Percentiles rank a stretch among this genome's conserved stretches.
Conservation (phyloP, 345 rosid species). For the Sapria himalayana region DNA sequence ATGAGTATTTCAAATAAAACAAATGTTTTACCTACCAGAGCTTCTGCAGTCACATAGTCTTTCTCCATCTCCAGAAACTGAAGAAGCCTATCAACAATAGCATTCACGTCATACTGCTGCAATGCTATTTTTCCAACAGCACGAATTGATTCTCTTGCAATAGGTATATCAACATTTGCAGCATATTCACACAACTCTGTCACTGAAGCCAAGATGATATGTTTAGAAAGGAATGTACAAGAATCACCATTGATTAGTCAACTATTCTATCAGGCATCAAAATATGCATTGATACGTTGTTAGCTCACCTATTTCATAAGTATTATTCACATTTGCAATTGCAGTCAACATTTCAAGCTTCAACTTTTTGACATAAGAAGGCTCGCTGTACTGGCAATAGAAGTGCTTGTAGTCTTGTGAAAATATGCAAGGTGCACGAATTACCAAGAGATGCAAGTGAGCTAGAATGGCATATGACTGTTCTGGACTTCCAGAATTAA, state of each 20-base stretch:
- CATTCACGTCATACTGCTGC: conserved; percentile 98
- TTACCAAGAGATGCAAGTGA: conserved; percentile 90
- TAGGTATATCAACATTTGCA: conserved; percentile 87
- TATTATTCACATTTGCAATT: conserved; percentile 90
- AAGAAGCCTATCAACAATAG: conserved; percentile 98
- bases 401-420: conserved; percentile 85
- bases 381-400: conserved; percentile 95
- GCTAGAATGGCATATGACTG: conserved; percentile 92
- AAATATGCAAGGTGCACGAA: conserved; percentile 90
- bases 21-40: conserved; percentile 60
- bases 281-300: conserved; percentile 6
- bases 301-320: conserved; percentile 89
- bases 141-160: conserved; percentile 91
- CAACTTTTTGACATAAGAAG: conserved; percentile 86
- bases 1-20: too few relatives aligned
- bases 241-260: conserved; percentile 6
- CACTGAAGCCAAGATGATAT: conserved; percentile 30
- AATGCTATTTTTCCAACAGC: conserved; percentile 97
- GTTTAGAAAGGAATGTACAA: conserved; percentile 3
- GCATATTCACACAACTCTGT: conserved; percentile 97
- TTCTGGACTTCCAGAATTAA: conserved; percentile 98
- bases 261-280: conserved; percentile 1
- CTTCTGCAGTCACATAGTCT: conserved; percentile 96
- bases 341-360: conserved; percentile 99
- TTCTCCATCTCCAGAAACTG: conserved; percentile 99